Conservation (phyloP, 305 asterid species). For the Galium porrigens region DNA sequence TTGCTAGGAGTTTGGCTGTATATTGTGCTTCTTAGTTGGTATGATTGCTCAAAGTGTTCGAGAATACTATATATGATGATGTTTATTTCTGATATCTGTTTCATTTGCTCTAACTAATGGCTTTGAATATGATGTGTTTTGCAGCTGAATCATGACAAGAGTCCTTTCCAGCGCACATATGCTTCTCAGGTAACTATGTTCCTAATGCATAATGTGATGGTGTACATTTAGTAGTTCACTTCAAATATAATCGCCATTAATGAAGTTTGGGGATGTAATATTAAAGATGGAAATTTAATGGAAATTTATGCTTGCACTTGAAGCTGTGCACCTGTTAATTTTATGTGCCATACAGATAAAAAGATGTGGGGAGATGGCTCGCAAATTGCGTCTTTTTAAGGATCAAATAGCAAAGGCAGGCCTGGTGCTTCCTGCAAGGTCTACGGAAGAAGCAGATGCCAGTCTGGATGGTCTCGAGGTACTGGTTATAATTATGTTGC, state of each 20-base stretch:
- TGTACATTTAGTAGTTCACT: background rate
- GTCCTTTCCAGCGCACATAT: constrained; percentile 44
- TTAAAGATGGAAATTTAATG: background rate
- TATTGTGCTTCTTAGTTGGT: background rate
- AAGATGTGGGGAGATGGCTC: constrained; percentile 98
- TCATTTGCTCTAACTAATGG: constrained; percentile 7
- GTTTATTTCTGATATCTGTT: background rate
- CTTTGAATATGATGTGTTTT: constrained; percentile 12
- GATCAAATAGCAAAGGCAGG: constrained; percentile 89
- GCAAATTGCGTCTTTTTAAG: constrained; percentile 69
- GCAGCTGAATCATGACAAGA: constrained; percentile 44
- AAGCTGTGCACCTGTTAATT: constrained; percentile 3
- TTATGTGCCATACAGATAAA: constrained; percentile 43
- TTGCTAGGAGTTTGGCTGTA: background rate
- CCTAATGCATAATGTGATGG: background rate
- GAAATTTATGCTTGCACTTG: constrained; percentile 5
- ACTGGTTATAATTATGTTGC: constrained; percentile 16
- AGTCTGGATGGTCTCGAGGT: constrained; percentile 87
- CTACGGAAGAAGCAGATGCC: constrained; percentile 32
- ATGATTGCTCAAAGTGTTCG: background rate
- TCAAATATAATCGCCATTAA: background rate
- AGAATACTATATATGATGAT: background rate
- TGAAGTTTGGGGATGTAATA: background rate
- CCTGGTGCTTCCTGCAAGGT: constrained; percentile 33
- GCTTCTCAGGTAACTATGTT: constrained; percentile 30